These are phyloP conservation scores for Aspergillus clavatus DNA, from an alignment of 2,329 filamentous ascomycete genomes.

Conservation along the genomic window DNA sequence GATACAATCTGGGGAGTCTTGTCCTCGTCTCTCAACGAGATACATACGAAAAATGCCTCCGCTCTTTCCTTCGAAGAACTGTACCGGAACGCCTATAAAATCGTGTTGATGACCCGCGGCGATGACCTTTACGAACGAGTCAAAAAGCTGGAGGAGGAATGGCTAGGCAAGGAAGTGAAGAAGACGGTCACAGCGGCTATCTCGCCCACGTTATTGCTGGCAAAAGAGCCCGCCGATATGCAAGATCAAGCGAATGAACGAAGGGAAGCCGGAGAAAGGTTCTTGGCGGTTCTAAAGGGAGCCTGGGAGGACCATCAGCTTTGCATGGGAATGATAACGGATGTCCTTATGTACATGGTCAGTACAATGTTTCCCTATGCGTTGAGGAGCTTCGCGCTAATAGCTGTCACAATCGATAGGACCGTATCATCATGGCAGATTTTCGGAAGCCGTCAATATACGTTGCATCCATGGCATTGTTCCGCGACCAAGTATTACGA, in stretches of 20 bases:
- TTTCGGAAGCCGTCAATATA: slow-evolving; percentile 73
- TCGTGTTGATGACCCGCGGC: slow-evolving; percentile 84
- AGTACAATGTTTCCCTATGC: slow-evolving; percentile 18
- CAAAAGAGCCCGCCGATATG: slow-evolving; percentile 43
- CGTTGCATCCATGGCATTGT: slow-evolving; percentile 76
- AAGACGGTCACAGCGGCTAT: slow-evolving; percentile 66
- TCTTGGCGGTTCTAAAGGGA: slow-evolving; percentile 68
- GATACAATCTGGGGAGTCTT: slow-evolving; percentile 79
- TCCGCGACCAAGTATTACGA: slow-evolving; percentile 77
- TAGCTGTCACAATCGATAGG: slow-evolving; percentile 44
- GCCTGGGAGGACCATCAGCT: slow-evolving; percentile 87
- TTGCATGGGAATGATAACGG: slow-evolving; percentile 93
- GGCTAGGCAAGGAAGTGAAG: slow-evolving; percentile 72
- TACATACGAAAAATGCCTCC: slow-evolving; percentile 88
- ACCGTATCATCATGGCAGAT: slow-evolving; percentile 75
- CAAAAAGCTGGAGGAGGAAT: slow-evolving; percentile 72
- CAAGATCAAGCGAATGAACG: slow-evolving; percentile 67
- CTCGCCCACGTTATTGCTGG: slow-evolving; percentile 61
- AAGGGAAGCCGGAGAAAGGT: slow-evolving; percentile 73
- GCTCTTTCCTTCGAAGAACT: slow-evolving; percentile 89
- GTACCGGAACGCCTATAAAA: slow-evolving; percentile 89
- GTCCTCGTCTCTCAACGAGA: slow-evolving; percentile 71
- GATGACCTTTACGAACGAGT: slow-evolving; percentile 76
- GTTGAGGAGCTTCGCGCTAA: slow-evolving; percentile 1
- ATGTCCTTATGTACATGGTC: slow-evolving; percentile 93